Conservation (phyloP, 441 rosid genomes). For the Adansonia grandidieri region DNA sequence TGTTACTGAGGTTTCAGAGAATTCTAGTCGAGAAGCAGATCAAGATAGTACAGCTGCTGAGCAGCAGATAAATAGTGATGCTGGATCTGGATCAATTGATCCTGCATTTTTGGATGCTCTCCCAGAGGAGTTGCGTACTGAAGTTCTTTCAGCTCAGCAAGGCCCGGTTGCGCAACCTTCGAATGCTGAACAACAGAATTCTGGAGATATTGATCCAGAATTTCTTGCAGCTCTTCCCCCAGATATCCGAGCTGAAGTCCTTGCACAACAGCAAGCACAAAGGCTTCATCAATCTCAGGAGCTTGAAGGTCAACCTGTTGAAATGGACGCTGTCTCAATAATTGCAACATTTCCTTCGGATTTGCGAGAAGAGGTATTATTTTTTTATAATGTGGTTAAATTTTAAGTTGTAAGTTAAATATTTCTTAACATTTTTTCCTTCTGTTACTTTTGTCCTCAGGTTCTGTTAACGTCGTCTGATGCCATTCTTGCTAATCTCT, state of each 20-base stretch:
- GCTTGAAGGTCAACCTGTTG: conserved; percentile 99
- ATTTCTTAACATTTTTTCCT: not conserved
- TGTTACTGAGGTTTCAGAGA: conserved; percentile 95
- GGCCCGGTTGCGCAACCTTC: conserved; percentile 86
- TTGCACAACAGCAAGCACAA: conserved; percentile 97
- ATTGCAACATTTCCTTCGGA: conserved; percentile 98
- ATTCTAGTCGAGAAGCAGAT: conserved; percentile 85
- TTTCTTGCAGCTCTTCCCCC: conserved; percentile 99
- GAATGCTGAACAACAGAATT: conserved; percentile 66
- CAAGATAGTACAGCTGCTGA: conserved; percentile 71
- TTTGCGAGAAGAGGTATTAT: conserved; percentile 90
- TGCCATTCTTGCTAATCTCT: conserved; percentile 96
- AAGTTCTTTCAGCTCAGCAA: conserved; percentile 94
- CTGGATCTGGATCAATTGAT: conserved; percentile 83
- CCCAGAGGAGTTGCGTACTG: conserved; percentile 97
- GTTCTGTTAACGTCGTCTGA: conserved; percentile 96
- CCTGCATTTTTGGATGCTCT: conserved; percentile 98
- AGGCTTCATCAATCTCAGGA: conserved; percentile 94
- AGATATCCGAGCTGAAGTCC: conserved; percentile 94
- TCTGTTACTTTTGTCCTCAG: conserved; percentile 43
- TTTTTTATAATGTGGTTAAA: conserved; percentile 18
- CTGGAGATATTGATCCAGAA: conserved; percentile 96
- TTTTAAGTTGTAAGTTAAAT: conserved; percentile 9
- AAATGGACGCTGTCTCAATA: conserved; percentile 98
- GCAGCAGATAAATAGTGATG: conserved; percentile 71